Evolutionary conservation across 2,329 filamentous ascomycete species (phyloP).

Genomic region (Pestalotiopsis sp.): DNA sequence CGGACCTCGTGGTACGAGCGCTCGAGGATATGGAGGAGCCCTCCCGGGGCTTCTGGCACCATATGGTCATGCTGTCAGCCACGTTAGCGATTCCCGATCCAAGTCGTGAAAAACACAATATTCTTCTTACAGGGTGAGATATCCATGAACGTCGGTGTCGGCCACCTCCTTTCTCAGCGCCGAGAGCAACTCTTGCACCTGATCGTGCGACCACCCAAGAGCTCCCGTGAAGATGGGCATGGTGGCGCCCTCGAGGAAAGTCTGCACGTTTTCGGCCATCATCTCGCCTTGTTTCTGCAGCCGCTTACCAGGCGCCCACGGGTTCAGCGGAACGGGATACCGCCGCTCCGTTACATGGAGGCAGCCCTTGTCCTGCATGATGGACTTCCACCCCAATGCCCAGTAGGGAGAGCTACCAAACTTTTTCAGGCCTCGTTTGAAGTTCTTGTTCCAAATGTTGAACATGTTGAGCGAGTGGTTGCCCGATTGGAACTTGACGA

Average conservation of each 20-base stretch:
- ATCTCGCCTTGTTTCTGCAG: constrained; percentile 30
- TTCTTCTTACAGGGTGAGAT: constrained; percentile 31
- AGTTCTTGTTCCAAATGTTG: constrained; percentile 14
- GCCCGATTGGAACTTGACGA: constrained; percentile 31
- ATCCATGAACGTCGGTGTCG: constrained; percentile 30
- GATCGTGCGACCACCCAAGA: constrained; percentile 26
- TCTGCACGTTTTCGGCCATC: constrained; percentile 29
- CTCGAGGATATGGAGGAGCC: constrained; percentile 19
- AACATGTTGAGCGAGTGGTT: constrained; percentile 22
- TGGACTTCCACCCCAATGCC: constrained; percentile 24
- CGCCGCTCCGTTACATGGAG: constrained; percentile 28
- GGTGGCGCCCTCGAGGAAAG: constrained; percentile 28
- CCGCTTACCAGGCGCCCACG: constrained; percentile 32
- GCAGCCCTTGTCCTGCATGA: constrained; percentile 27
- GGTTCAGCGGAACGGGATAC: constrained; percentile 29
- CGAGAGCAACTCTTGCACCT: constrained; percentile 23
- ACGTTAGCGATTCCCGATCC: constrained; percentile 10
- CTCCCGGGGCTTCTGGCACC: constrained; percentile 28
- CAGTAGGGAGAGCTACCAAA: constrained; percentile 35
- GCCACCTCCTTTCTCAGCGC: constrained; percentile 27
- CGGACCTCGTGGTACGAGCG: constrained; percentile 2
- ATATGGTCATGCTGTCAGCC: constrained; percentile 28
- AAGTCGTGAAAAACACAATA: not conserved
- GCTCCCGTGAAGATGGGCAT: constrained; percentile 23
- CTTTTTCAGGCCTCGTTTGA: constrained; percentile 24